Base-by-base conservation (phyloP, 805 yeast genomes). In the Pichia sporocuriosa region DNA sequence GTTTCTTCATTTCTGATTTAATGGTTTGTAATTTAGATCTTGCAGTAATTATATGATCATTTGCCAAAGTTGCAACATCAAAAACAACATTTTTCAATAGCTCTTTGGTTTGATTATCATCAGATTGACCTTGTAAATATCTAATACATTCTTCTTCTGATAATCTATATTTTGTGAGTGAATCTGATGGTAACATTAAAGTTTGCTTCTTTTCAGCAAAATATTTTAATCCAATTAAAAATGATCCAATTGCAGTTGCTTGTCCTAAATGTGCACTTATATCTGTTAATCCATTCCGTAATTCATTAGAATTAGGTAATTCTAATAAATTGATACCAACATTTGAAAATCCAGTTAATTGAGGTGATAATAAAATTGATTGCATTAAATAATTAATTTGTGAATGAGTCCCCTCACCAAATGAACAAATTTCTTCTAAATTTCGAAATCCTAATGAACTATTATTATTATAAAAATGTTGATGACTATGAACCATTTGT, bases 211-310 rank as follows among this genome's bases (percentile, higher is more conserved):
- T 55, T 17, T 60, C 56, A 0, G 84, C 79, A 57, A 77, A 79
- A 58, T 70, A 83, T 20, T 67, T 65, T 36, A 79, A 55, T 0
- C 83, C 84, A 39, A 81, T 63, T 12, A 86, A 67, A 59, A 75
- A 68, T 3, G 82, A 70, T 1, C 86, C 79, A 11, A 86, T 68
- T 0, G 88, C 80, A 0, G 81, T 74, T 2, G 93, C 84, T 58
- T 86, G 94, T 6, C 95, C 95, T 29, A 86, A 62, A 60, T 85
- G 95, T 0, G 94, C 93, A 10, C 78, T 72, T 9, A 81, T 72
- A 46, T 82, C 85, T 26, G 77, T 69, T 8, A 77, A 62, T 5
- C 57, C 49, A 15, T 59, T 59, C 32, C 56, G 45, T 13, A 57
- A 33, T 8, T 37, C 37, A 7, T 41, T 41, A 0, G 53, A 35